Percentiles rank a stretch among this genome's conserved stretches.
Conservation (phyloP, 2,329 filamentous ascomycete genomes). For the Claviceps paspali region DNA sequence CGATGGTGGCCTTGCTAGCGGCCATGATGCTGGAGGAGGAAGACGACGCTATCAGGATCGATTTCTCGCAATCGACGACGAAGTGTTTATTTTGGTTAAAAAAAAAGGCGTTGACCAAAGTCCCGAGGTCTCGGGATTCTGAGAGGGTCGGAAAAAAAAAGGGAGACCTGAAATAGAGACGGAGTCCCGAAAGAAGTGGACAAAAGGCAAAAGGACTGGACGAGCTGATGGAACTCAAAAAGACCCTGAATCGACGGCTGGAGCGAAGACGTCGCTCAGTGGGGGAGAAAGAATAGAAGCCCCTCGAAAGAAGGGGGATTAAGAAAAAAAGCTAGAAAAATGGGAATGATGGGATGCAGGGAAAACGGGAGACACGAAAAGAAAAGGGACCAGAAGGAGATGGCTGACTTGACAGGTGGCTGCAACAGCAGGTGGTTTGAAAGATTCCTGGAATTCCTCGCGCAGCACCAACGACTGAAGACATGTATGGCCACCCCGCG, state of each 20-base stretch:
- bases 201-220: slow-evolving; percentile 18
- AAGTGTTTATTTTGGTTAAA: slow-evolving; percentile 2
- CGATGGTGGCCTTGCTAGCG: slow-evolving; percentile 37
- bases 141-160: not conserved
- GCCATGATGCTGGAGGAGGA: slow-evolving; percentile 27
- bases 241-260: slow-evolving; percentile 10
- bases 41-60: slow-evolving; percentile 1
- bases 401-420: not conserved
- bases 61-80: not conserved
- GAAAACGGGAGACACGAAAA: slow-evolving; percentile 9
- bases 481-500: too few species aligned
- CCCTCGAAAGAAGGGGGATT: slow-evolving; percentile 3
- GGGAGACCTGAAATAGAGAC: slow-evolving; percentile 2
- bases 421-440: too few species aligned
- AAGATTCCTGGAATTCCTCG: not conserved
- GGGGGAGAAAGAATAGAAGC: slow-evolving; percentile 9
- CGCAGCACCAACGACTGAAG: too few species aligned
- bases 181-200: not conserved
- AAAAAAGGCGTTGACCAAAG: not conserved
- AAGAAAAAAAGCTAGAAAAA: slow-evolving; percentile 10
- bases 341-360: slow-evolving; percentile 7
- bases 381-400: not conserved
- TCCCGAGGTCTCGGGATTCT: not conserved
- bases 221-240: slow-evolving; percentile 20
- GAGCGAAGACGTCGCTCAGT: slow-evolving; percentile 12